Evolutionary conservation across 208 protist genomes (phyloP).

Genomic region (Wallacemonas collosoma): DNA sequence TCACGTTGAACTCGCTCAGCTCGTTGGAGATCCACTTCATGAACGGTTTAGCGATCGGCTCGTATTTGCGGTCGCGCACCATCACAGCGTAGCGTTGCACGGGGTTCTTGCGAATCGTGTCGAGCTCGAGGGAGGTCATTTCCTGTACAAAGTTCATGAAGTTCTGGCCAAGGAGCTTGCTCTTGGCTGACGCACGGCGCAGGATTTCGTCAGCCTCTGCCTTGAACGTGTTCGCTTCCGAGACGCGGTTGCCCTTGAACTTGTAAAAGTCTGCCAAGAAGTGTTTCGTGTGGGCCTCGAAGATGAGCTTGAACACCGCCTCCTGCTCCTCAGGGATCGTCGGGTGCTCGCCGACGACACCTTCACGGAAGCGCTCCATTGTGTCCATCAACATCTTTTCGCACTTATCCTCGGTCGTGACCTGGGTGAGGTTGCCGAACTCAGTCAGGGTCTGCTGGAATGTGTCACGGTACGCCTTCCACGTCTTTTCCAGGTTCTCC

Average conservation of each 20-base stretch:
- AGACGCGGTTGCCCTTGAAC: slow-evolving; percentile 72
- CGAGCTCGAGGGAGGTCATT: slow-evolving; percentile 87
- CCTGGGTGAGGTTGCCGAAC: slow-evolving; percentile 82
- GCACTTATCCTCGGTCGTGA: slow-evolving; percentile 77
- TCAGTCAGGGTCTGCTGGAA: slow-evolving; percentile 86
- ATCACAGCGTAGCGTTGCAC: slow-evolving; percentile 82
- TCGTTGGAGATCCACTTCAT: slow-evolving; percentile 87
- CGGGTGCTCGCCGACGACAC: slow-evolving; percentile 79
- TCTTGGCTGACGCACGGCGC: slow-evolving; percentile 75
- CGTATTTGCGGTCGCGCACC: slow-evolving; percentile 78
- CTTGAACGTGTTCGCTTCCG: slow-evolving; percentile 74
- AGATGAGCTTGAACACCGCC: slow-evolving; percentile 75
- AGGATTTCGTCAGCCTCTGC: slow-evolving; percentile 83
- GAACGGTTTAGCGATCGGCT: slow-evolving; percentile 74
- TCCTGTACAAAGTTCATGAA: slow-evolving; percentile 93
- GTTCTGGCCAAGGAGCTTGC: slow-evolving; percentile 78
- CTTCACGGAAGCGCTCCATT: slow-evolving; percentile 73
- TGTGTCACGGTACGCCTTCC: slow-evolving; percentile 69
- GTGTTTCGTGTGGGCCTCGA: slow-evolving; percentile 89
- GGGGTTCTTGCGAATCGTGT: slow-evolving; percentile 87
- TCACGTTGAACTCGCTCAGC: slow-evolving; percentile 70
- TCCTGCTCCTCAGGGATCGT: slow-evolving; percentile 70
- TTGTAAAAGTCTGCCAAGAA: slow-evolving; percentile 90
- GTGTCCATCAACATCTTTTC: slow-evolving; percentile 82
- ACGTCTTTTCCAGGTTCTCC: slow-evolving; percentile 77